A percentile compares a stretch with the other conserved stretches of the same genome.
Conservation (phyloP, 768 basidiomycete species). For the Mycena rosella region DNA sequence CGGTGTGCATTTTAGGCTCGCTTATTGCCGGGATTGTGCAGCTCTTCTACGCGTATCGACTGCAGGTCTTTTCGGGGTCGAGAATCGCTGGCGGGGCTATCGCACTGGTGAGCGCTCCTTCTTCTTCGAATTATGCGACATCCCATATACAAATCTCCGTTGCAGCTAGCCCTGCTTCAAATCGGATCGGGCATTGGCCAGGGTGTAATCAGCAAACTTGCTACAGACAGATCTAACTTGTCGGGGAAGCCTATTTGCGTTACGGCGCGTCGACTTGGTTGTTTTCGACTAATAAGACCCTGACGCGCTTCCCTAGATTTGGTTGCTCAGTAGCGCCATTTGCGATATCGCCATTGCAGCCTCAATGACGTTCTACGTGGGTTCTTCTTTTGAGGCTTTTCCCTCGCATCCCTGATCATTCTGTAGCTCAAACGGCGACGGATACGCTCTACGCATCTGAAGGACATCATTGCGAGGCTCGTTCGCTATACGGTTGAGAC, state of each 20-base stretch:
- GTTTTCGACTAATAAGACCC: not conserved
- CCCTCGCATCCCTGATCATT: too few relatives aligned
- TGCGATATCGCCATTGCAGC: slow-evolving; percentile 49
- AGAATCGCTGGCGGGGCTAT: slow-evolving; percentile 38
- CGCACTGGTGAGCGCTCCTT: slow-evolving; percentile 39
- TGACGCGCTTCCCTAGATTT: slow-evolving; percentile 38
- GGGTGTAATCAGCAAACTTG: slow-evolving; percentile 21
- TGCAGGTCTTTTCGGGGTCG: slow-evolving; percentile 43
- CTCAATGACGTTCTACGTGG: slow-evolving; percentile 49
- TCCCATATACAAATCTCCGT: not conserved
- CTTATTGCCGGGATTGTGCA: slow-evolving; percentile 45
- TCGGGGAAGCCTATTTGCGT: slow-evolving; percentile 26
- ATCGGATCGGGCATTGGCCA: slow-evolving; percentile 25
- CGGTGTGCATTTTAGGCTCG: slow-evolving; percentile 16
- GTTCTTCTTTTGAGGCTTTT: not conserved
- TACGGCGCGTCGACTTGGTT: not conserved
- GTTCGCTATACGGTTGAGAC: slow-evolving; percentile 54
- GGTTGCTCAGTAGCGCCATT: slow-evolving; percentile 48
- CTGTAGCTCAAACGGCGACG: slow-evolving; percentile 30
- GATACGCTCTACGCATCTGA: not conserved
- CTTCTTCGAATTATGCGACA: slow-evolving; percentile 21
- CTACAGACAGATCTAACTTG: slow-evolving; percentile 12
- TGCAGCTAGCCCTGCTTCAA: slow-evolving; percentile 26
- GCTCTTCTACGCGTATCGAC: slow-evolving; percentile 47
- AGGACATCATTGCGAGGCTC: slow-evolving; percentile 43